Conservation (phyloP, 1,284 basidiomycete species). For the Lignosus rhinocerotis region DNA sequence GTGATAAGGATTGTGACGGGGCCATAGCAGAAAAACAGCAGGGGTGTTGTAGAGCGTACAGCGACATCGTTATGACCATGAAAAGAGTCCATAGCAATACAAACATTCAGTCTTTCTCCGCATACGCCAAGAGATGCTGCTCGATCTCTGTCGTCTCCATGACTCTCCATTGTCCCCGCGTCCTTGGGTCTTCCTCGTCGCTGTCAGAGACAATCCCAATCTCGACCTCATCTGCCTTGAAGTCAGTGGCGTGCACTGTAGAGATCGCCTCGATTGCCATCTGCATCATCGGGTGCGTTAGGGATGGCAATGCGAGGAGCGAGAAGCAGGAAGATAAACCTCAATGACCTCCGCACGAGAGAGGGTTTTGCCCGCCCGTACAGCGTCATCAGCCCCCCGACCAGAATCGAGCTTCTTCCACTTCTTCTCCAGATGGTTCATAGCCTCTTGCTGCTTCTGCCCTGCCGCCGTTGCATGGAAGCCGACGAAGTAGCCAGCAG, state of each 20-base stretch:
- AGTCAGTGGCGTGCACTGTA: conserved; percentile 92
- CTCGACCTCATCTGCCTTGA: conserved; percentile 89
- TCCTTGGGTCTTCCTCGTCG: conserved; percentile 67
- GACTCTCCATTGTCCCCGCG: conserved; percentile 77
- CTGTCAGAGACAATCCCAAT: conserved; percentile 79
- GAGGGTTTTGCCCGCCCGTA: conserved; percentile 66
- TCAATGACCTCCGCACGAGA: conserved; percentile 78
- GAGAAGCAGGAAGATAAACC: conserved; percentile 44
- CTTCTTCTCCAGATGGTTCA: conserved; percentile 98
- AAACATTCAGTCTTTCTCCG: conserved; percentile 81
- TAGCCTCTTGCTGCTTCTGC: conserved; percentile 98
- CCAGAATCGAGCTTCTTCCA: conserved; percentile 93
- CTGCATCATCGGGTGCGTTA: conserved; percentile 40
- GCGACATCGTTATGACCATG: conserved; percentile 6
- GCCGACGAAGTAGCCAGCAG: conserved; percentile 97
- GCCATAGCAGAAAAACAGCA: background rate
- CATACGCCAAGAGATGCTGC: conserved; percentile 84
- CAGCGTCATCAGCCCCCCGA: conserved; percentile 72
- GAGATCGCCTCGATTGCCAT: conserved; percentile 95
- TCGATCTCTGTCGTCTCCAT: conserved; percentile 86
- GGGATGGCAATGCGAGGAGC: background rate
- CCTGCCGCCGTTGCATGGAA: conserved; percentile 97
- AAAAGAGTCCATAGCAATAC: conserved; percentile 21
- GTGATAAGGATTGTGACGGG: background rate
- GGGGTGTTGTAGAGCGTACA: background rate